Percentiles rank a stretch among this genome's conserved stretches.
Evolutionary conservation across 2,329 filamentous ascomycete genomes (phyloP).

Genomic region (Tolypocladium inflatum): DNA sequence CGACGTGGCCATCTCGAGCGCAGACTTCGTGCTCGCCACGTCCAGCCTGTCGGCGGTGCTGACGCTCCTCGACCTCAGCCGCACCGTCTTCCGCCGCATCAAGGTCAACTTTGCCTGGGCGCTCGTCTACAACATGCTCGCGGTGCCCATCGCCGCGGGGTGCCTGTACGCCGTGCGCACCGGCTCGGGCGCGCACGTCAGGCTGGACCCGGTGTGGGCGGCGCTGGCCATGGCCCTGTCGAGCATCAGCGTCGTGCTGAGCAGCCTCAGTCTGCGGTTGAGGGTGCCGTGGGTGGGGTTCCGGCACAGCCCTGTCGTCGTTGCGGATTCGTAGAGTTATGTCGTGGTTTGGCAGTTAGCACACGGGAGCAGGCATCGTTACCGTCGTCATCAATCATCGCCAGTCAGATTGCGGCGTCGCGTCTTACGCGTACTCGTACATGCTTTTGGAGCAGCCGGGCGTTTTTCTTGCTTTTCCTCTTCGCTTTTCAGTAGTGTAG

Average conservation of each 20-base stretch:
- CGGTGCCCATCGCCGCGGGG: slow-evolving; percentile 73
- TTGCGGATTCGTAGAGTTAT: not conserved
- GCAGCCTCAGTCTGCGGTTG: slow-evolving; percentile 62
- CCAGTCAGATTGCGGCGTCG: not conserved
- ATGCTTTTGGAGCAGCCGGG: not conserved
- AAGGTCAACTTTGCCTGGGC: slow-evolving; percentile 84
- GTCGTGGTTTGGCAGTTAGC: not conserved
- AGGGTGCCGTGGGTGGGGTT: slow-evolving; percentile 34
- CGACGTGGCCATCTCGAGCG: slow-evolving; percentile 73
- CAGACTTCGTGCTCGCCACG: slow-evolving; percentile 73
- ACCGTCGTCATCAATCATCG: not conserved
- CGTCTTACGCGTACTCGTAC: not conserved
- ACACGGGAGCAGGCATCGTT: not conserved
- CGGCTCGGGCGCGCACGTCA: slow-evolving; percentile 42
- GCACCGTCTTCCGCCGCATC: slow-evolving; percentile 65
- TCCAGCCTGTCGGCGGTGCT: slow-evolving; percentile 61
- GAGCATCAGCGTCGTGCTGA: slow-evolving; percentile 79
- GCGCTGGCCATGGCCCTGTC: slow-evolving; percentile 87
- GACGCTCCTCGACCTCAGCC: slow-evolving; percentile 62
- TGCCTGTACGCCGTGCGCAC: slow-evolving; percentile 55
- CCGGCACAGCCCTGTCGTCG: slow-evolving; percentile 13
- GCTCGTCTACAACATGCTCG: slow-evolving; percentile 67
- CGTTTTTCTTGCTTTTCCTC: not conserved
- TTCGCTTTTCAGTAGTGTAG: not conserved
- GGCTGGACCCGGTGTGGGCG: slow-evolving; percentile 75